Conservation (phyloP, 2,329 filamentous ascomycete species). For the Fusarium clavum region DNA sequence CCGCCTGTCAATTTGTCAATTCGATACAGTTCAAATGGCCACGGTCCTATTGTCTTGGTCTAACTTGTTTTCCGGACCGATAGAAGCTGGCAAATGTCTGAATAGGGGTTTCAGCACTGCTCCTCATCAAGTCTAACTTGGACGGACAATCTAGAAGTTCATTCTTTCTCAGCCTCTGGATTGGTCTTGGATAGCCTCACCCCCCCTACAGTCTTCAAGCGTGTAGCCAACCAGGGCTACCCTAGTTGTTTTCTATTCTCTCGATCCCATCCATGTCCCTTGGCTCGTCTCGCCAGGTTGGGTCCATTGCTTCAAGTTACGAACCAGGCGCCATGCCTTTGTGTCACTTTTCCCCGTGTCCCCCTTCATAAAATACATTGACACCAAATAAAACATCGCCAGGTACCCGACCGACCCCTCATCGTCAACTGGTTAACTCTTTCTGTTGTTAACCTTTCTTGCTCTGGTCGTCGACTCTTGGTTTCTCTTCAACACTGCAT, state of each 20-base stretch:
- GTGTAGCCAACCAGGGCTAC: conserved; percentile 35
- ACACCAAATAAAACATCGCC: conserved; percentile 49
- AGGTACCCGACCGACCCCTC: conserved; percentile 46
- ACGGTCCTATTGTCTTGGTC: conserved; percentile 7
- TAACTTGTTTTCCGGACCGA: conserved; percentile 3
- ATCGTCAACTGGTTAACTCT: conserved; percentile 35
- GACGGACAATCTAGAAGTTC: conserved; percentile 10
- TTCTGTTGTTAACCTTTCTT: conserved; percentile 25
- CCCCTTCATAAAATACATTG: conserved; percentile 49
- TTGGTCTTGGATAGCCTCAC: conserved; percentile 35
- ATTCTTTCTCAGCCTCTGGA: conserved; percentile 22
- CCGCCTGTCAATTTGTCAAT: conserved; percentile 26
- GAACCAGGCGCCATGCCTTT: conserved; percentile 46
- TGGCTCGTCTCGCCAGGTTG: conserved; percentile 46
- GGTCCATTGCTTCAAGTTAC: conserved; percentile 49
- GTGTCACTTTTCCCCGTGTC: conserved; percentile 49
- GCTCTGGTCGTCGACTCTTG: conserved; percentile 8
- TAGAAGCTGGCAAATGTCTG: neutral
- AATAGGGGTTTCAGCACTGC: conserved; percentile 19
- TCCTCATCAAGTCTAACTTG: conserved; percentile 16
- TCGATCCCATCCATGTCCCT: conserved; percentile 44
- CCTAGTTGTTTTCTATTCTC: conserved; percentile 33
- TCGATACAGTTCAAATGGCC: conserved; percentile 8
- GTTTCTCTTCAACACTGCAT: conserved; percentile 18
- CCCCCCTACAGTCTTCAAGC: conserved; percentile 14